phyloP scores from a whole-genome alignment of 1,284 basidiomycete genomes.

The Malassezia brasiliensis region DNA sequence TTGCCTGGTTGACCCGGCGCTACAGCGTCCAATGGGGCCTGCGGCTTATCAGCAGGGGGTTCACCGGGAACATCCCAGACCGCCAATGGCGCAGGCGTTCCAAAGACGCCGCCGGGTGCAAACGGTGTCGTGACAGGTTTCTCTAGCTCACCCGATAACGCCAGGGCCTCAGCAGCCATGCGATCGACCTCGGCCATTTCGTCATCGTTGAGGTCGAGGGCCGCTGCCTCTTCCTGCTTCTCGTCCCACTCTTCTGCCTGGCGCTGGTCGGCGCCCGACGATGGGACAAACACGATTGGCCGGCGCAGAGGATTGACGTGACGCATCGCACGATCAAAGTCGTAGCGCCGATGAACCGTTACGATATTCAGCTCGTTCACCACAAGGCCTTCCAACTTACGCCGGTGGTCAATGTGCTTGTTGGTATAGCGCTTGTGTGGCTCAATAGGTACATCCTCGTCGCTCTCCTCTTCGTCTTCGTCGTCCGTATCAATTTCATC shows the following conservation, averaged over 20 bases:
- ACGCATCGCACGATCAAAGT: not conserved
- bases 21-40: too few species aligned
- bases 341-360: constrained; percentile 4
- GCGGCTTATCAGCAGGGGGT: too few species aligned
- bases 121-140: too few species aligned
- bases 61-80: too few species aligned
- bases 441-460: constrained; percentile 13
- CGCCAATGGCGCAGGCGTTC: too few species aligned
- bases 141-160: not conserved
- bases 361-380: constrained; percentile 8
- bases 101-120: too few species aligned
- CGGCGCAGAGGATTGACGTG: constrained; percentile 13
- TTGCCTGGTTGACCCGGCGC: too few species aligned
- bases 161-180: not conserved
- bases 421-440: constrained; percentile 15
- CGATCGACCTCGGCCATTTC: constrained; percentile 1
- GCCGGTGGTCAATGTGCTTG: constrained; percentile 15
- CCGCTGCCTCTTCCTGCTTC: not conserved
- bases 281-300: constrained; percentile 10
- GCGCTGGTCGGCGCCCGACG: not conserved
- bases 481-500: constrained; percentile 18
- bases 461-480: constrained; percentile 12
- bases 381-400: constrained; percentile 6
- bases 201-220: not conserved
- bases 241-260: not conserved